Base-by-base conservation (phyloP, 108 stramenopile genomes). In the Skeletonema grethae region DNA sequence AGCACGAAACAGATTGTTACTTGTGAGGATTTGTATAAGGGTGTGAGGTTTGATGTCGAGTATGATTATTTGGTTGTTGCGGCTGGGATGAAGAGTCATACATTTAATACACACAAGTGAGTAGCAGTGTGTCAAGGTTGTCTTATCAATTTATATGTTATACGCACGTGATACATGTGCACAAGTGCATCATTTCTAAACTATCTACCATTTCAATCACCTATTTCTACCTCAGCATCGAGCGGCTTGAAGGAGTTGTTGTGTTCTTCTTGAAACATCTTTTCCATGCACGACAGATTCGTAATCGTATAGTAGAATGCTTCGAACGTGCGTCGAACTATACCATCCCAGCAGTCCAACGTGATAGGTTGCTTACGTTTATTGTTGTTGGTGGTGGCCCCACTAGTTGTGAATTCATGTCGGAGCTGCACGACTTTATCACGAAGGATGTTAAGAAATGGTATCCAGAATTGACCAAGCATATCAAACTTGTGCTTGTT, bases 371-470 rank as follows among this genome's bases (percentile, higher is more conserved):
- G 3, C 90, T 99, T 0, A 88, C 89, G 24, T 99, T 99, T 77
- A 87, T 99, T 59, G 92, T 99, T 7, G 98, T 98, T 5, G 99
- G 96, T 7, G 98, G 99, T 1, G 99, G 99, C 13, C 98, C 99
- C 3, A 99, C 97, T 24, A 87, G 86, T 24, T 95, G 97, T 70
- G 97, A 98, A 87, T 98, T 98, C 73, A 88, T 95, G 53, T 43
- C 93, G 13, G 99, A 99, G 82, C 77, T 99, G 39, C 89, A 97
- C 72, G 93, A 94, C 45, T 98, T 99, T 70, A 66, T 99, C 58
- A 84, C 65, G 28, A 56, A 87, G 13, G 99, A 99, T 73, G 95
- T 97, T 0, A 73, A 67, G 41, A 80, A 75, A 41, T 85, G 86
- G 89, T 99, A 97, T 67, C 94, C 92, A 1, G 97, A 97, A 60